Conservation (phyloP, 1,284 basidiomycete species). For the Tremellales sp. region DNA sequence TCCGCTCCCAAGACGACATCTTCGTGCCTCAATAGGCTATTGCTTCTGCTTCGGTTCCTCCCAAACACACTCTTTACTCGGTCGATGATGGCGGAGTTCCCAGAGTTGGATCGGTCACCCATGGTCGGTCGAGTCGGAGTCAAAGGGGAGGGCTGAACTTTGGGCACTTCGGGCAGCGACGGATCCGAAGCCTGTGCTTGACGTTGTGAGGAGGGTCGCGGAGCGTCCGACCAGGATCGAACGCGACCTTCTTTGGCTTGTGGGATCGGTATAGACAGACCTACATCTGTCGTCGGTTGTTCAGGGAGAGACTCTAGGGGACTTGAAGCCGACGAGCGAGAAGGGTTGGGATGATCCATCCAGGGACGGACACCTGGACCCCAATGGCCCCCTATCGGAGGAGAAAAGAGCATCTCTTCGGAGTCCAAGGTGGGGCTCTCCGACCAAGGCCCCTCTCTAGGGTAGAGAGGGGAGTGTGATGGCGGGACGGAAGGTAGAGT, state of each 20-base stretch:
- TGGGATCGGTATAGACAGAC: neutral
- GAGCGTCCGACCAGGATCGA: constrained; percentile 37
- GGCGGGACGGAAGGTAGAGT: constrained; percentile 16
- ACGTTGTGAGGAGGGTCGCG: constrained; percentile 12
- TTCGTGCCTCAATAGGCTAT: constrained; percentile 24
- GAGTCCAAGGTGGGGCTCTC: constrained; percentile 25
- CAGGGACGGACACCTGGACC: constrained; percentile 33
- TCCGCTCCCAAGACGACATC: constrained; percentile 16
- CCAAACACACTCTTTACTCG: constrained; percentile 39
- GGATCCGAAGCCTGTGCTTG: constrained; percentile 6
- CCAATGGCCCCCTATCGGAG: constrained; percentile 21
- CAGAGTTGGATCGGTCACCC: constrained; percentile 34
- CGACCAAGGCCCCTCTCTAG: constrained; percentile 12
- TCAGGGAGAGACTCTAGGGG: constrained; percentile 26
- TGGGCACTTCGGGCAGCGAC: too few species aligned
- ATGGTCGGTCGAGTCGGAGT: constrained; percentile 26
- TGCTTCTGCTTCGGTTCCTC: constrained; percentile 29
- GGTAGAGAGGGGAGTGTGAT: constrained; percentile 10
- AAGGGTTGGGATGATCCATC: constrained; percentile 28
- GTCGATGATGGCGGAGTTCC: constrained; percentile 37
- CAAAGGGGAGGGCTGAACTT: constrained; percentile 13
- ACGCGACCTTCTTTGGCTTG: constrained; percentile 16
- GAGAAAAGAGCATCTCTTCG: constrained; percentile 31
- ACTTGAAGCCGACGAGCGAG: constrained; percentile 19
- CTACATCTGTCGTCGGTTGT: constrained; percentile 5